These are phyloP conservation scores for Sporodiniella umbellata DNA, from an alignment of 371 early-diverging fungal genomes.

Conservation along the genomic window DNA sequence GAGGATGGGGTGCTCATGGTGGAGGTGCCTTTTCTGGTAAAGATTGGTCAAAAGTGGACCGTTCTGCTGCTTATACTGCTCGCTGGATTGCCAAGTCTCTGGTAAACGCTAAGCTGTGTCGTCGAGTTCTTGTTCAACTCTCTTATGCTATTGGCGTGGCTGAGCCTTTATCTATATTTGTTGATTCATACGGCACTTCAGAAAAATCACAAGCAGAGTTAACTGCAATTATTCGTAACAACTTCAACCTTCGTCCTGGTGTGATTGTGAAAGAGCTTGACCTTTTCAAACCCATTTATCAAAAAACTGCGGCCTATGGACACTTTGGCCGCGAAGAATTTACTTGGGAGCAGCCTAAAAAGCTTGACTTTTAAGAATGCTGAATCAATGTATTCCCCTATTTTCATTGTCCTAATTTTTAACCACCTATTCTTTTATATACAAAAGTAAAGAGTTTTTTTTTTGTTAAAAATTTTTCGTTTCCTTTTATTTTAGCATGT, in stretches of 20 bases:
- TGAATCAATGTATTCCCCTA: constrained; percentile 1
- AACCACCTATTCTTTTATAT: constrained; percentile 2
- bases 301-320: constrained; percentile 96
- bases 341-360: constrained; percentile 96
- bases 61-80: constrained; percentile 99
- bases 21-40: constrained; percentile 99
- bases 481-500: constrained; percentile 10
- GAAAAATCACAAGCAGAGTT: constrained; percentile 87
- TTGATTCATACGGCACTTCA: constrained; percentile 97
- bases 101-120: constrained; percentile 92
- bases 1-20: constrained; percentile 99
- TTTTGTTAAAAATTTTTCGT: not conserved
- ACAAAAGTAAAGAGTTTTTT: not conserved
- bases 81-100: constrained; percentile 99
- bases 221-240: constrained; percentile 90
- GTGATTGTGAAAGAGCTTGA: constrained; percentile 96
- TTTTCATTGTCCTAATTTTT: constrained; percentile 2
- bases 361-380: constrained; percentile 69
- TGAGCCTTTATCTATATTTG: constrained; percentile 96
- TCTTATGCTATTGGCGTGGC: constrained; percentile 99
- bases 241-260: constrained; percentile 99
- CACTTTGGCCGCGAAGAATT: constrained; percentile 98
- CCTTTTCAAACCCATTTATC: constrained; percentile 97
- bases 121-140: constrained; percentile 95
- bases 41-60: constrained; percentile 99